Conservation (phyloP, 345 rosid species). For the Moricandia moricandioides region DNA sequence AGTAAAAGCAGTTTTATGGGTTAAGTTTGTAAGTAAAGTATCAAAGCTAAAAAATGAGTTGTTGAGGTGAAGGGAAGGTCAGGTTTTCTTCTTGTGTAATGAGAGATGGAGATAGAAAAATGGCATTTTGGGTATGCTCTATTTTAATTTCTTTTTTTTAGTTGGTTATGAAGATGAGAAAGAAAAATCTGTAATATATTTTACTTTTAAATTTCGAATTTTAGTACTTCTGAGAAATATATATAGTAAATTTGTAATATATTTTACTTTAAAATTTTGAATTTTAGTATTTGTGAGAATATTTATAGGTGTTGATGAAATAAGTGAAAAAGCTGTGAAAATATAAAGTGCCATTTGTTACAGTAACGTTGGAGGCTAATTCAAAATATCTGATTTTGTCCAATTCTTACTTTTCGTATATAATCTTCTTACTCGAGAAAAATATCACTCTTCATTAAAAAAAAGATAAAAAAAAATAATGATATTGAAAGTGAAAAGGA, state of each 20-base stretch:
- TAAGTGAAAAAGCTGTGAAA: background rate
- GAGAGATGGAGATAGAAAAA: background rate
- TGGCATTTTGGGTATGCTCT: background rate
- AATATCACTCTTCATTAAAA: no score
- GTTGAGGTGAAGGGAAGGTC: background rate
- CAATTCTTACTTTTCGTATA: background rate
- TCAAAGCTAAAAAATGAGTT: conserved; percentile 1
- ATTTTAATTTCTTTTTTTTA: background rate
- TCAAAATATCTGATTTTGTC: background rate
- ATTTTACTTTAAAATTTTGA: background rate
- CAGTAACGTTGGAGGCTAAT: background rate
- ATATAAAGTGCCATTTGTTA: background rate
- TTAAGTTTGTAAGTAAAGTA: conserved; percentile 28
- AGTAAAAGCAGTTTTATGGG: conserved; percentile 19
- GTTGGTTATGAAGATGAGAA: conserved; percentile 24
- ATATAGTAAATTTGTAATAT: conserved; percentile 35
- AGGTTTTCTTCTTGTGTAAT: conserved; percentile 16
- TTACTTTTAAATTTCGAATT: background rate
- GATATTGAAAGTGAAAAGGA: no score
- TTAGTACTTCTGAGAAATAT: background rate
- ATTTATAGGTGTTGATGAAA: background rate
- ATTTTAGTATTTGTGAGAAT: background rate
- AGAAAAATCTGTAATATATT: conserved; percentile 31
- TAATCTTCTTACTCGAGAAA: no score
- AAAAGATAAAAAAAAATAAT: background rate